Percentiles rank a stretch among this genome's conserved stretches.
phyloP scores from a whole-genome alignment of 2,329 filamentous ascomycete genomes.

The Calonectria multiphialidica region DNA sequence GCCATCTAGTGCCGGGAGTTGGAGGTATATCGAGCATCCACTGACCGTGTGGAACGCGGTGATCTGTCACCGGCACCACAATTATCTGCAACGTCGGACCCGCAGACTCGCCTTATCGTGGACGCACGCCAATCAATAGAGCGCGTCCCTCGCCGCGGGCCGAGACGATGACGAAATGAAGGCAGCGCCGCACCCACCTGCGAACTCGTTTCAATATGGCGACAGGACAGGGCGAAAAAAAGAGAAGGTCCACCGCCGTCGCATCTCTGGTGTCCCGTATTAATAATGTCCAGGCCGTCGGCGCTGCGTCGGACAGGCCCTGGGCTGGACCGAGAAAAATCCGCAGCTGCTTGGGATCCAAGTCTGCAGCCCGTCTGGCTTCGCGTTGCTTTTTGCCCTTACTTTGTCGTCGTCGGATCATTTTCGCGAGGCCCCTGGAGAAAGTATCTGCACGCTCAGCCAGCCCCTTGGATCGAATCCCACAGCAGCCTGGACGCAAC shows the following conservation, averaged over 20 bases:
- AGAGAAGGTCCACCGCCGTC: too few species aligned
- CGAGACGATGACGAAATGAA: not conserved
- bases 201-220: not conserved
- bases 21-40: too few species aligned
- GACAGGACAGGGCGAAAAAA: too few species aligned
- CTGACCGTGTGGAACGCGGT: too few species aligned
- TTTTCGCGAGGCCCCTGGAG: too few species aligned
- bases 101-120: not conserved
- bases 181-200: not conserved
- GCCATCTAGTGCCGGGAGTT: too few species aligned
- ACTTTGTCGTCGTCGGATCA: too few species aligned
- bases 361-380: not conserved
- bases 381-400: not conserved
- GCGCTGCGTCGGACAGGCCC: not conserved
- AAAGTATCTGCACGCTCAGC: not conserved
- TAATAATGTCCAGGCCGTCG: not conserved
- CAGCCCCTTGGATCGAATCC: not conserved
- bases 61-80: not conserved
- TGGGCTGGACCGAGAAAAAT: not conserved
- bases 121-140: not conserved
- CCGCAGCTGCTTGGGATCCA: not conserved
- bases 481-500: too few species aligned
- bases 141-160: not conserved
- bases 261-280: not conserved
- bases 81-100: not conserved